These are phyloP conservation scores for Macadamia integrifolia DNA, from an alignment of 164 flowering plant genomes.

Conservation along the genomic window DNA sequence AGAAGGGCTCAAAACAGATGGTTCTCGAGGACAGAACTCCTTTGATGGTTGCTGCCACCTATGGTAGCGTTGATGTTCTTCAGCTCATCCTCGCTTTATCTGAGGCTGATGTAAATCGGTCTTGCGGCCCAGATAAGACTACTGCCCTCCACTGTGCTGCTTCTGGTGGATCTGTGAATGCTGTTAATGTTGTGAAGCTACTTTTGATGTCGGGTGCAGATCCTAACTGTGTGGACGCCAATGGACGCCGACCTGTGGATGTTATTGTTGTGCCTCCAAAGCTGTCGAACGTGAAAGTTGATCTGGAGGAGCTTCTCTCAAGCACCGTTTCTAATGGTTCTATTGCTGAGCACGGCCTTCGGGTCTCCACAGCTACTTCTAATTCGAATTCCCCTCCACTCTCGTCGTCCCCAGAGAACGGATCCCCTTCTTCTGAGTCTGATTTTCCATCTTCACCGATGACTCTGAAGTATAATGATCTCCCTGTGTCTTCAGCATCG, in stretches of 20 bases:
- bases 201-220: conserved; percentile 44
- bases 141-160: conserved; percentile 67
- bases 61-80: conserved; percentile 43
- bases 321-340: conserved; percentile 13
- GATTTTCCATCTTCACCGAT: conserved; percentile 18
- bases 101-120: conserved; percentile 30
- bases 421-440: conserved; percentile 22
- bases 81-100: conserved; percentile 26
- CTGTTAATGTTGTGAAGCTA: conserved; percentile 32
- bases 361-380: conserved; percentile 14
- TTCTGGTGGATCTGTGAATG: conserved; percentile 38
- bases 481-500: conserved; percentile 7
- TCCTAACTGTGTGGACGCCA: conserved; percentile 23
- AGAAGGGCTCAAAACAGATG: conserved; percentile 34
- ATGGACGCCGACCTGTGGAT: conserved; percentile 38
- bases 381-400: conserved; percentile 26
- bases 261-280: conserved; percentile 39
- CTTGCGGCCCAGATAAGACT: conserved; percentile 31
- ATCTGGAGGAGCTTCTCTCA: conserved; percentile 29
- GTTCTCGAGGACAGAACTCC: conserved; percentile 43
- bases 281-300: conserved; percentile 19
- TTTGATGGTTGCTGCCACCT: conserved; percentile 51
- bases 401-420: conserved; percentile 28
- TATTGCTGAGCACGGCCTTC: conserved; percentile 11
- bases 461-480: conserved; percentile 17